Evolutionary conservation across 306 rosid genomes (phyloP).

Genomic region (Corylus americana): DNA sequence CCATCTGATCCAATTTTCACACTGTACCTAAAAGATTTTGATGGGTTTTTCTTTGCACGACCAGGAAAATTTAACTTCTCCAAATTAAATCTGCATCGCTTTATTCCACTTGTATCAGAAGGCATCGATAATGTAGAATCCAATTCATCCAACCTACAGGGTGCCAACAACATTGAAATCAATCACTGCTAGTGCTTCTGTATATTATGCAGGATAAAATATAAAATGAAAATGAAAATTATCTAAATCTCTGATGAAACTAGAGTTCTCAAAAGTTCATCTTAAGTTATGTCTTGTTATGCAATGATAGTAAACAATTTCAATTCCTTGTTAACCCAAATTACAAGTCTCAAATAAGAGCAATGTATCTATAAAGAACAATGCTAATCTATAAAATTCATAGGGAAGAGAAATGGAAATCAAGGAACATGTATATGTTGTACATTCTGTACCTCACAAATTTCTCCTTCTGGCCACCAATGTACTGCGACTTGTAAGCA

Average conservation of each 20-base stretch:
- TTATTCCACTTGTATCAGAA: slow-evolving; percentile 50
- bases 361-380: neutral
- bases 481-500: slow-evolving; percentile 49
- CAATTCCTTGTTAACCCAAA: neutral
- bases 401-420: neutral
- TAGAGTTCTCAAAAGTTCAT: too few relatives aligned
- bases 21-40: slow-evolving; percentile 57
- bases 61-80: slow-evolving; percentile 43
- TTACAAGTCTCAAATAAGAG: neutral
- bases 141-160: slow-evolving; percentile 68
- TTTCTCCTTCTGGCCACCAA: slow-evolving; percentile 50
- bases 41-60: slow-evolving; percentile 40
- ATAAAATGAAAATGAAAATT: too few relatives aligned
- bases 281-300: too few relatives aligned
- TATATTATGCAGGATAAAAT: too few relatives aligned
- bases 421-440: neutral
- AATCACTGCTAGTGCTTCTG: neutral
- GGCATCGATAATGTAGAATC: slow-evolving; percentile 46
- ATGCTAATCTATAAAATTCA: neutral
- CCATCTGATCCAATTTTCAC: slow-evolving; percentile 74
- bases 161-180: slow-evolving; percentile 17
- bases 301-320: too few relatives aligned
- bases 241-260: too few relatives aligned
- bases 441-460: slow-evolving; percentile 50
- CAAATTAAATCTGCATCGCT: slow-evolving; percentile 49